Percentiles rank a stretch among this genome's conserved stretches.
Evolutionary conservation across 805 yeast genomes (phyloP).

Genomic region (Pichia thaimueangensis): DNA sequence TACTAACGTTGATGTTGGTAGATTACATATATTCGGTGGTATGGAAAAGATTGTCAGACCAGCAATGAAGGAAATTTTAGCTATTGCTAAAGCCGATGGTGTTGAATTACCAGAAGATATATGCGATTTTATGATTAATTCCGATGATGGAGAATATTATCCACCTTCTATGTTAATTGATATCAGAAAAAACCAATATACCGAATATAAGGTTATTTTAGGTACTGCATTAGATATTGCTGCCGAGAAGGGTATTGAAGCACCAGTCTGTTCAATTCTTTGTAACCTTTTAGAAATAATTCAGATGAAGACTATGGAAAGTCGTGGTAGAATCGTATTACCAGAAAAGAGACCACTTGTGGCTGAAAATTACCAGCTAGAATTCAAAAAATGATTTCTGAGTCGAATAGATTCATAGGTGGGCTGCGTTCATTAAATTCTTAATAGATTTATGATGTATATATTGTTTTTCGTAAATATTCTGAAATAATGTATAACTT

Average conservation of each 20-base stretch:
- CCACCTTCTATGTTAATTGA: conserved; percentile 47
- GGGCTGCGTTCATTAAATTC: too few species aligned
- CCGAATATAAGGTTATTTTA: conserved; percentile 38
- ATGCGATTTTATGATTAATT: conserved; percentile 34
- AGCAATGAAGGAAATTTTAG: conserved; percentile 39
- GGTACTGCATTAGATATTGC: conserved; percentile 36
- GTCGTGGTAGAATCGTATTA: conserved; percentile 22
- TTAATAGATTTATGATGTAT: too few species aligned
- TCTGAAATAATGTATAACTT: too few species aligned
- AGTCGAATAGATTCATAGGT: too few species aligned
- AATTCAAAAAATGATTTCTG: conserved; percentile 8
- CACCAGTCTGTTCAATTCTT: conserved; percentile 27
- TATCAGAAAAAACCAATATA: conserved; percentile 34
- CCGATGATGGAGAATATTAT: conserved; percentile 35
- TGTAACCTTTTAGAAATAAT: conserved; percentile 26
- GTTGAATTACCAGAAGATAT: conserved; percentile 30
- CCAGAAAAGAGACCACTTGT: conserved; percentile 29
- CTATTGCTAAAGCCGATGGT: conserved; percentile 44
- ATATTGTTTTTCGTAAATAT: too few species aligned
- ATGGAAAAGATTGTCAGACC: conserved; percentile 28
- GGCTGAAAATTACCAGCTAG: conserved; percentile 18
- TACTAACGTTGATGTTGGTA: conserved; percentile 36
- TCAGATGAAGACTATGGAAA: conserved; percentile 30
- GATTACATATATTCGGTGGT: conserved; percentile 28
- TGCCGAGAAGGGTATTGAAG: conserved; percentile 24